Base-by-base conservation (phyloP, 208 protist genomes). In the Wallacemonas collosoma region DNA sequence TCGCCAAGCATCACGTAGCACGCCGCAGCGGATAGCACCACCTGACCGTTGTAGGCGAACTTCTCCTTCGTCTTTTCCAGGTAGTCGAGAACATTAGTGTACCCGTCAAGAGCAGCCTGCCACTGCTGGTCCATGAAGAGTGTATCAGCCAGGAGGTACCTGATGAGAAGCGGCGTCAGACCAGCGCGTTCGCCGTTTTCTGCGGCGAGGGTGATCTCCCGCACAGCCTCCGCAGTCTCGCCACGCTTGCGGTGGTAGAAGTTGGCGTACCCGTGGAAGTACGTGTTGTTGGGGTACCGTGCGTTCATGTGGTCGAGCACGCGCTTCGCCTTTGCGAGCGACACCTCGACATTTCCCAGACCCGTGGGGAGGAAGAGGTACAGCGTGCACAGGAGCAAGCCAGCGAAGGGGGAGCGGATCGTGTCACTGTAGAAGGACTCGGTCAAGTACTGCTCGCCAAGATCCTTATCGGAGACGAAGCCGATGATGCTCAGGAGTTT, bases 201-300 rank as follows among this genome's bases (percentile, higher is more conserved):
- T n/a, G 81, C 88, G 2, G 93, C 86, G 15, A 79, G 64, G 9
- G 83, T 81, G 76, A 97, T 95, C 66, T 80, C 82, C 35, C 72
- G 38, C 74, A 95, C 75, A 6, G 90, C 93, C n/a, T 93, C 73
- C 15, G 45, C 70, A 3, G 87, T 90, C 65, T 97, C 88, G 39
- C 93, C 93, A 40, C 80, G 83, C 71, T 97, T 97, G 56, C 93
- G 82, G 82, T 93, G 81, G 77, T 95, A 97, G 77, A 97, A 97
- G 76, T 97, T 97, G 14, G 85, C 83, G 80, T 97, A 97, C 14
- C 93, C 93, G 78, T 94, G 72, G 77, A 97, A 97, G 78, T 97
- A 94, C 17, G 89, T 95, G 81, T 97, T 97, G 64, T 87, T 78
- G 8, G 91, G 86, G 77, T 93, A 96, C 48, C 84, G 81, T 74